These are phyloP conservation scores for Colletotrichum sp. DNA, from an alignment of 2,329 filamentous ascomycete species.

Conservation along the genomic window DNA sequence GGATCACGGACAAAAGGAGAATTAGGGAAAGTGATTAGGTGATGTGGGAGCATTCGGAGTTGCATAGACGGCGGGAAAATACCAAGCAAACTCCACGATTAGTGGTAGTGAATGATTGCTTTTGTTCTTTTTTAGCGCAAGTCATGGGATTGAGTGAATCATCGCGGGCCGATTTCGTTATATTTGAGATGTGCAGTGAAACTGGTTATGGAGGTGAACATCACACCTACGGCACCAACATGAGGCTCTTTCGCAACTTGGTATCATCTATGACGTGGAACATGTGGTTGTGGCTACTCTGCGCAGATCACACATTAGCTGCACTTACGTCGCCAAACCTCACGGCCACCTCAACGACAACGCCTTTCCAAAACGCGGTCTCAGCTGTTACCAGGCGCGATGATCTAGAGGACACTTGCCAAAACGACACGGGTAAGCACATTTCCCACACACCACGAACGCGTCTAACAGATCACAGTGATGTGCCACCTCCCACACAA, in stretches of 20 bases:
- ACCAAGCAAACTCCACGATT: constrained; percentile 8
- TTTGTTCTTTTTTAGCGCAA: not conserved
- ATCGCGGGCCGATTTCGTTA: not conserved
- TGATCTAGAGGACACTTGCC: not conserved
- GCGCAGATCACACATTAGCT: not conserved
- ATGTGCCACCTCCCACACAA: constrained; percentile 15
- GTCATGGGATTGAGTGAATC: not conserved
- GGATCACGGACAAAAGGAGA: not conserved
- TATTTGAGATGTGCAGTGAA: not conserved
- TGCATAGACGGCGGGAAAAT: constrained; percentile 15
- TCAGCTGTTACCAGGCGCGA: not conserved
- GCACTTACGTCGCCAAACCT: not conserved
- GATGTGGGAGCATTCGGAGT: constrained; percentile 9
- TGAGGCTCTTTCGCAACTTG: not conserved
- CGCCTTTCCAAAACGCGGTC: not conserved
- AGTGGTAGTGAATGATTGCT: not conserved
- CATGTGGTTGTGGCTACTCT: not conserved
- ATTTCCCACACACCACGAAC: accelerated
- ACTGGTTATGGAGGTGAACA: not conserved
- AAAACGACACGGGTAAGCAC: not conserved
- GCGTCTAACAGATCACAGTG: not conserved
- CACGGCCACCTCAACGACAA: not conserved
- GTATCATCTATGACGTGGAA: not conserved
- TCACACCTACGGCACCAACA: not conserved
- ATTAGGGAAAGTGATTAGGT: not conserved